phyloP scores from a whole-genome alignment of 768 basidiomycete species.

The Russula earlei region DNA sequence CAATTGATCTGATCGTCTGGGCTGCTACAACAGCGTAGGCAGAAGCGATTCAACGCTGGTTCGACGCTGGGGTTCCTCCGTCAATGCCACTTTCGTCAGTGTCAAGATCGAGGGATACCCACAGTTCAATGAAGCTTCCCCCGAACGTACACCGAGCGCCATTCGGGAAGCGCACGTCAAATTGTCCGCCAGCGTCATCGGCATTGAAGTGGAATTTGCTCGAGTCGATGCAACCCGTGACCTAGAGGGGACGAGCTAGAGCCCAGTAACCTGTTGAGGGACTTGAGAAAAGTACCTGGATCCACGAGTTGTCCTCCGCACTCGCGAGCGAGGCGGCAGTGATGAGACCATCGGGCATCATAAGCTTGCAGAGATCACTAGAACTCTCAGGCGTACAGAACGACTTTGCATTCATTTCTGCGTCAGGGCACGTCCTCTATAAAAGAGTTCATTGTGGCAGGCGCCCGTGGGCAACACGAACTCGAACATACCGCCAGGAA shows the following conservation, averaged over 20 bases:
- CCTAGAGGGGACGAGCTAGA: slow-evolving; percentile 19
- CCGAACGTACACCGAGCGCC: slow-evolving; percentile 46
- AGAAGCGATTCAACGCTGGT: slow-evolving; percentile 37
- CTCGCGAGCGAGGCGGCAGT: slow-evolving; percentile 28
- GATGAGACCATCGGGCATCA: slow-evolving; percentile 31
- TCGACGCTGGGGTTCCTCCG: too few relatives aligned
- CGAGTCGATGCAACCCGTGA: slow-evolving; percentile 33
- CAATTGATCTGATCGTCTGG: slow-evolving; percentile 38
- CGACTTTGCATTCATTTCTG: slow-evolving; percentile 30
- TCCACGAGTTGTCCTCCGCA: slow-evolving; percentile 32
- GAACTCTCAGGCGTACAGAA: slow-evolving; percentile 28
- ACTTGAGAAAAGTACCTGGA: slow-evolving; percentile 27
- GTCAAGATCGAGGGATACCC: slow-evolving; percentile 16
- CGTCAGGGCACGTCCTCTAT: slow-evolving; percentile 34
- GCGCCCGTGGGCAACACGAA: background rate
- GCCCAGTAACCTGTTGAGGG: background rate
- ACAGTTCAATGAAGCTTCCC: slow-evolving; percentile 46
- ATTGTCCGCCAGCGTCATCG: slow-evolving; percentile 39
- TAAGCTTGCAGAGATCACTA: slow-evolving; percentile 23
- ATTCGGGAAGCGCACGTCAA: slow-evolving; percentile 42
- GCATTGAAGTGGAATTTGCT: slow-evolving; percentile 26
- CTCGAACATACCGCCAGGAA: slow-evolving; percentile 26
- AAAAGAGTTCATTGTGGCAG: background rate
- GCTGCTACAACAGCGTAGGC: slow-evolving; percentile 37
- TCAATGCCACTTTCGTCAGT: background rate